Evolutionary conservation across 2,329 filamentous ascomycete species (phyloP).

Genomic region (Cordyceps javanica): DNA sequence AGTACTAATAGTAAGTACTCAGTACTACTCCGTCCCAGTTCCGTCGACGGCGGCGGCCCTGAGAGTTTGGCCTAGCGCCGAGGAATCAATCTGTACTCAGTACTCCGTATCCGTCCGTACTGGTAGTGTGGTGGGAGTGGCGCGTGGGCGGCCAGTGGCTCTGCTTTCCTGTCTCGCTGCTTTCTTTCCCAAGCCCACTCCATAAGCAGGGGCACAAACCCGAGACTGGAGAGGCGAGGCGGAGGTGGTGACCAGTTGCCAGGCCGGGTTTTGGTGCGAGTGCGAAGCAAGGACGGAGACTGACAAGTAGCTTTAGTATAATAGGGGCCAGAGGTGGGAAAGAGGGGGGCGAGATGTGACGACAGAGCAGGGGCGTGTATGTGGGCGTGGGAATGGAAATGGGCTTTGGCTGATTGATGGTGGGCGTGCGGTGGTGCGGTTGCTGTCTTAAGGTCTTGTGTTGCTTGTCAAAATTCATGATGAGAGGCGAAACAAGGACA

Average conservation of each 20-base stretch:
- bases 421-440: too few species aligned
- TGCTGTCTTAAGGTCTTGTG: too few species aligned
- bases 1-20: conserved; percentile 1
- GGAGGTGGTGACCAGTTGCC: neutral
- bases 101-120: too few species aligned
- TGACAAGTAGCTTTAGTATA: neutral
- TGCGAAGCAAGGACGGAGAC: neutral
- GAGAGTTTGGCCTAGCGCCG: conserved; percentile 8
- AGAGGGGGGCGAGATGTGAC: neutral
- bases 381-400: too few species aligned
- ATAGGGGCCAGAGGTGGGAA: neutral
- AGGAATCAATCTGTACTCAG: too few species aligned
- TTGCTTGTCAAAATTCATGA: neutral
- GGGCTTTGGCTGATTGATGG: too few species aligned
- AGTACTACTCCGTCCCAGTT: too few species aligned
- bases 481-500: neutral
- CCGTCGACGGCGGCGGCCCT: neutral
- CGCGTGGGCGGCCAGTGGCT: conserved; percentile 6
- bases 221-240: conserved; percentile 4
- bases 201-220: conserved; percentile 1
- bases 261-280: neutral
- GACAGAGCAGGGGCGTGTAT: too few species aligned
- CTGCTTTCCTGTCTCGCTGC: neutral
- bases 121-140: neutral
- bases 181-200: neutral